Evolutionary conservation across 2,329 filamentous ascomycete species (phyloP).

Genomic region (Colletotrichum neosansevieriae): DNA sequence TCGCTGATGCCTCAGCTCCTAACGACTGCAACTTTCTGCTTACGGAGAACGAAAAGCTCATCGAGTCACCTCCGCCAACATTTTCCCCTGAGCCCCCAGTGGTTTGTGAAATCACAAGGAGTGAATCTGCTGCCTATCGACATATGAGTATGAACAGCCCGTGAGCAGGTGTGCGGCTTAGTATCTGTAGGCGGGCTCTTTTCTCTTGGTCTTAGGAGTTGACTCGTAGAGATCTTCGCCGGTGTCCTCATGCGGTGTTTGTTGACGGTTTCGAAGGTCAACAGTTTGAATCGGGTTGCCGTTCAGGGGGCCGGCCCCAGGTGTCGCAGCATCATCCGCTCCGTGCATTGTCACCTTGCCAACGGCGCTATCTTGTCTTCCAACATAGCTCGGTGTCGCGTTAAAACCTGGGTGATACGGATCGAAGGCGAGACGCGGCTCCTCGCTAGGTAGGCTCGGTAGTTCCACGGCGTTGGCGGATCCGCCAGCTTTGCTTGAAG

Average conservation of each 20-base stretch:
- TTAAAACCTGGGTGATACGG: conserved; percentile 54
- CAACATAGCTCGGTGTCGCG: conserved; percentile 50
- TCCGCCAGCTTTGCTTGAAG: conserved; percentile 42
- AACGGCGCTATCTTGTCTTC: conserved; percentile 55
- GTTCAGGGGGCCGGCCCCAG: conserved; percentile 22
- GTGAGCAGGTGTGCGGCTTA: neutral
- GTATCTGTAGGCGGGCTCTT: conserved; percentile 47
- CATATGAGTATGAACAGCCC: neutral
- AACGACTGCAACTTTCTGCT: conserved; percentile 15
- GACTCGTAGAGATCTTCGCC: conserved; percentile 58
- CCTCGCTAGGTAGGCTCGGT: conserved; percentile 46
- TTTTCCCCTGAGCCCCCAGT: neutral
- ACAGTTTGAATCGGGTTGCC: conserved; percentile 35
- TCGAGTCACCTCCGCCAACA: neutral
- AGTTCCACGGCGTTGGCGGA: conserved; percentile 22
- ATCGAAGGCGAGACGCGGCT: conserved; percentile 52
- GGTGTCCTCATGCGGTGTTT: conserved; percentile 39
- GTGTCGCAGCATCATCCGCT: conserved; percentile 42
- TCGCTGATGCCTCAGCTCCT: conserved; percentile 27
- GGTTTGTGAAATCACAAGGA: neutral
- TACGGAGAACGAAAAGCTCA: neutral
- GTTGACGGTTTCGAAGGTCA: conserved; percentile 39
- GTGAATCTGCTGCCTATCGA: neutral
- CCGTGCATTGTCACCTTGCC: conserved; percentile 58
- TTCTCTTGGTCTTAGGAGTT: conserved; percentile 52